Evolutionary conservation across 1,284 basidiomycete genomes (phyloP).

Genomic region (Tilletiaria anomala): DNA sequence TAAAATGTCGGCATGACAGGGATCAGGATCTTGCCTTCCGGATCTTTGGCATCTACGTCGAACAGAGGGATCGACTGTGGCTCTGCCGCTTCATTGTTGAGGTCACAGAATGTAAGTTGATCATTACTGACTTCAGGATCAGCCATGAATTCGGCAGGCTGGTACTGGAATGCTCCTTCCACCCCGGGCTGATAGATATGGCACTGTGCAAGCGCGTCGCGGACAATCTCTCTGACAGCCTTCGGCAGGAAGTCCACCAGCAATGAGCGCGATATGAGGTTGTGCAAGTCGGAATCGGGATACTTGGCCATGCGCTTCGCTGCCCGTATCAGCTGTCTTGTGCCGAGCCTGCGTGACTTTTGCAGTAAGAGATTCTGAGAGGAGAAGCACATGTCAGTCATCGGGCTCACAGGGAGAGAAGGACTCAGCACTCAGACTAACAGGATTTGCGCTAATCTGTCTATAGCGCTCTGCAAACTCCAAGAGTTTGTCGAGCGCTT

Average conservation of each 20-base stretch:
- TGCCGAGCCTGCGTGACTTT: slow-evolving; percentile 39
- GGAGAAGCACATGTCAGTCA: not conserved
- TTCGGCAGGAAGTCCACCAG: slow-evolving; percentile 39
- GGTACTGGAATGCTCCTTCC: slow-evolving; percentile 26
- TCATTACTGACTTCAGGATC: slow-evolving; percentile 9
- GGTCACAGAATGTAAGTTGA: slow-evolving; percentile 10
- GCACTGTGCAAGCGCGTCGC: slow-evolving; percentile 22
- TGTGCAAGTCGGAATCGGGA: slow-evolving; percentile 30
- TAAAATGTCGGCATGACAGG: slow-evolving; percentile 34
- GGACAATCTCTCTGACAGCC: slow-evolving; percentile 32
- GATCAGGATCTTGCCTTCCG: slow-evolving; percentile 32
- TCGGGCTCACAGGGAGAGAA: not conserved
- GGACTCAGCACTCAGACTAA: not conserved
- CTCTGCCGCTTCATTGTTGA: slow-evolving; percentile 3
- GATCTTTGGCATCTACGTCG: slow-evolving; percentile 24
- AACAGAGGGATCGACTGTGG: slow-evolving; percentile 24
- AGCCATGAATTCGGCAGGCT: slow-evolving; percentile 20
- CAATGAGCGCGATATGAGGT: slow-evolving; percentile 31
- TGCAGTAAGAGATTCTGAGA: slow-evolving; percentile 18
- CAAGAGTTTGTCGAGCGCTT: slow-evolving; percentile 19
- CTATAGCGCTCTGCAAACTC: slow-evolving; percentile 36
- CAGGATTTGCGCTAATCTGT: slow-evolving; percentile 18
- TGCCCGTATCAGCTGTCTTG: slow-evolving; percentile 37
- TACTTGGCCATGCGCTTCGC: slow-evolving; percentile 27
- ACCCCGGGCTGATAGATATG: slow-evolving; percentile 25